Percentiles rank a stretch among this genome's conserved stretches.
These are phyloP conservation scores for Periconia sp. DNA, from an alignment of 2,329 filamentous ascomycete species.

Conservation along the genomic window DNA sequence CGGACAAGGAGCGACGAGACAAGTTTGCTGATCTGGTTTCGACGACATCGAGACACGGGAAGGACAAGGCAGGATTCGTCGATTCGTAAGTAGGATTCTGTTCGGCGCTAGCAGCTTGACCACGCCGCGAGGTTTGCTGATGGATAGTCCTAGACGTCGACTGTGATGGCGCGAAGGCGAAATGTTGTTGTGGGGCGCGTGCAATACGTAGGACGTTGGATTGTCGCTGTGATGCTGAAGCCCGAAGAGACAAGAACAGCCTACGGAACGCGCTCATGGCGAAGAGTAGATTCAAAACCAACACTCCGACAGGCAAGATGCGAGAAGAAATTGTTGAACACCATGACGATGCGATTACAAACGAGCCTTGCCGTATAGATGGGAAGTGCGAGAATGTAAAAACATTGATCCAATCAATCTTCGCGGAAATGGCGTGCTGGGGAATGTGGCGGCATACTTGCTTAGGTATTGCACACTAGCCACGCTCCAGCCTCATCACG, in stretches of 20 bases:
- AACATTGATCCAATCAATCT: slow-evolving; percentile 25
- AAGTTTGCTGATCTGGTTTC: slow-evolving; percentile 65
- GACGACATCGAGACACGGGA: slow-evolving; percentile 46
- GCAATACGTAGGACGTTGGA: slow-evolving; percentile 6
- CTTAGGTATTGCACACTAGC: background rate
- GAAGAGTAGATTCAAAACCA: background rate
- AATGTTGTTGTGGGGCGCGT: slow-evolving; percentile 9
- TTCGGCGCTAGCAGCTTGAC: slow-evolving; percentile 25
- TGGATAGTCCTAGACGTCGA: slow-evolving; percentile 31
- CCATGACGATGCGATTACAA: slow-evolving; percentile 16
- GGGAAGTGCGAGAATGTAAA: slow-evolving; percentile 9
- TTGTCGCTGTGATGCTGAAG: slow-evolving; percentile 14
- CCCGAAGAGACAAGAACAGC: slow-evolving; percentile 24
- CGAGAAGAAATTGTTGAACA: background rate
- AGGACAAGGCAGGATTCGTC: slow-evolving; percentile 44
- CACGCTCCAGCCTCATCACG: background rate
- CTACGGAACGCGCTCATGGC: slow-evolving; percentile 36
- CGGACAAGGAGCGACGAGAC: slow-evolving; percentile 66
- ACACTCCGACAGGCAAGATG: background rate
- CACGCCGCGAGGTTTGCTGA: slow-evolving; percentile 27
- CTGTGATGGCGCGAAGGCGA: slow-evolving; percentile 19
- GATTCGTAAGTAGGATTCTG: slow-evolving; percentile 28
- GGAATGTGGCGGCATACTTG: slow-evolving; percentile 12
- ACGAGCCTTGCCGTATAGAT: slow-evolving; percentile 13
- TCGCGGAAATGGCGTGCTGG: slow-evolving; percentile 28